Evolutionary conservation across 371 early-diverging fungal species (phyloP).

Genomic region (Mucor velutinosus): DNA sequence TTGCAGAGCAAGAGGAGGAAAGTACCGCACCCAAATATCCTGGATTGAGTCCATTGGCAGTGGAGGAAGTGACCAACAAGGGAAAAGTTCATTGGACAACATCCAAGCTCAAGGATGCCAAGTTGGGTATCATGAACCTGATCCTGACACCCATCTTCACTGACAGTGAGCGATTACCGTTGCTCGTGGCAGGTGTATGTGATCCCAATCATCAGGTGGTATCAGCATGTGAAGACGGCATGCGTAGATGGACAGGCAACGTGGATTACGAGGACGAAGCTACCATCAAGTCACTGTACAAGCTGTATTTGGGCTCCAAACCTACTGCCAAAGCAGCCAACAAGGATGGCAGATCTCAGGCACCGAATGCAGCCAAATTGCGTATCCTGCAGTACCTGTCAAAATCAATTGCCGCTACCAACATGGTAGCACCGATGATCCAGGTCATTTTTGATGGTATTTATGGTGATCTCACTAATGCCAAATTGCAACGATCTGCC

Average conservation of each 20-base stretch:
- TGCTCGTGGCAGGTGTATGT: conserved; percentile 65
- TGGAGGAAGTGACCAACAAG: conserved; percentile 64
- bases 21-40: conserved; percentile 18
- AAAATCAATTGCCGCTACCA: conserved; percentile 69
- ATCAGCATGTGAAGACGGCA: conserved; percentile 74
- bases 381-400: conserved; percentile 64
- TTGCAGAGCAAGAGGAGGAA: conserved; percentile 13
- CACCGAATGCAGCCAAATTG: conserved; percentile 60
- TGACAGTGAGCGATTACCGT: conserved; percentile 56
- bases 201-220: conserved; percentile 71
- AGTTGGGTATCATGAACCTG: conserved; percentile 46
- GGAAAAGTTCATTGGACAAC: conserved; percentile 69
- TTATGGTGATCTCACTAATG: conserved; percentile 65
- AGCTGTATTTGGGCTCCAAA: conserved; percentile 62
- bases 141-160: conserved; percentile 46
- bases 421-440: conserved; percentile 64
- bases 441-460: conserved; percentile 82
- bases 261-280: conserved; percentile 64
- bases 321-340: conserved; percentile 15
- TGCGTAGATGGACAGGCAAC: conserved; percentile 57
- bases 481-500: conserved; percentile 71
- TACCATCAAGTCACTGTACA: conserved; percentile 63
- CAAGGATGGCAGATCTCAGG: conserved; percentile 40
- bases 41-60: conserved; percentile 54
- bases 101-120: conserved; percentile 43